Evolutionary conservation across 2,329 filamentous ascomycete species (phyloP).

Genomic region (Blumeria graminis): DNA sequence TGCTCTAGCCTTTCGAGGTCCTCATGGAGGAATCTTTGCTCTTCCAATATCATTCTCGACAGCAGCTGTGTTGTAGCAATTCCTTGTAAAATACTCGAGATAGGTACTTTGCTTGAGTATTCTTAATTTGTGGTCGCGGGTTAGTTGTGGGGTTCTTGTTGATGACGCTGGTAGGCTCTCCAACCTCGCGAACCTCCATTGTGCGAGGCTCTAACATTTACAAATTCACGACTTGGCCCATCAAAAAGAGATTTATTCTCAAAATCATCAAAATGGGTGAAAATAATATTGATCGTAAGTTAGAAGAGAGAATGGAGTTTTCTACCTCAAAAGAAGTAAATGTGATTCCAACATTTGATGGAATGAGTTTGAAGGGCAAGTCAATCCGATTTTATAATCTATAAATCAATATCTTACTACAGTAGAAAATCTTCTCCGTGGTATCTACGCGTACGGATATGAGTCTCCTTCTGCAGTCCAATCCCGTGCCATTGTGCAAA

Average conservation of each 20-base stretch:
- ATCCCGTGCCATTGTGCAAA: conserved; percentile 91
- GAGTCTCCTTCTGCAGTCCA: conserved; percentile 95
- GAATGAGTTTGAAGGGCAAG: conserved; percentile 66
- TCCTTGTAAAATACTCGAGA: neutral
- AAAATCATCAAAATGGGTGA: conserved; percentile 54
- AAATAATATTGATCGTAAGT: conserved; percentile 56
- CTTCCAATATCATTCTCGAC: conserved; percentile 54
- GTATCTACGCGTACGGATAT: conserved; percentile 96
- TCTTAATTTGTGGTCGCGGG: too few species aligned
- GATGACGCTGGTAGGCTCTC: too few species aligned
- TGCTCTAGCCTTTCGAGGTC: conserved; percentile 91
- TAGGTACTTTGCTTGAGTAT: too few species aligned
- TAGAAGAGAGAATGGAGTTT: conserved; percentile 87
- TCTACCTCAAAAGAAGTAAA: conserved; percentile 94
- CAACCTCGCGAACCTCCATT: too few species aligned
- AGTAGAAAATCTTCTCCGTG: conserved; percentile 46
- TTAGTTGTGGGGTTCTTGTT: too few species aligned
- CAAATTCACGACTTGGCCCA: too few species aligned
- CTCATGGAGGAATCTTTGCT: conserved; percentile 84
- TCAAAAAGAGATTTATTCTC: neutral
- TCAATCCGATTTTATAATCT: conserved; percentile 4
- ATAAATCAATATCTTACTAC: neutral
- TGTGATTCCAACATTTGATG: conserved; percentile 79
- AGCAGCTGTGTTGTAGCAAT: neutral
- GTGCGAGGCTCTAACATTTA: too few species aligned